Evolutionary conservation across 169 alveolate species (phyloP).

Genomic region (Eimeria sp.): DNA sequence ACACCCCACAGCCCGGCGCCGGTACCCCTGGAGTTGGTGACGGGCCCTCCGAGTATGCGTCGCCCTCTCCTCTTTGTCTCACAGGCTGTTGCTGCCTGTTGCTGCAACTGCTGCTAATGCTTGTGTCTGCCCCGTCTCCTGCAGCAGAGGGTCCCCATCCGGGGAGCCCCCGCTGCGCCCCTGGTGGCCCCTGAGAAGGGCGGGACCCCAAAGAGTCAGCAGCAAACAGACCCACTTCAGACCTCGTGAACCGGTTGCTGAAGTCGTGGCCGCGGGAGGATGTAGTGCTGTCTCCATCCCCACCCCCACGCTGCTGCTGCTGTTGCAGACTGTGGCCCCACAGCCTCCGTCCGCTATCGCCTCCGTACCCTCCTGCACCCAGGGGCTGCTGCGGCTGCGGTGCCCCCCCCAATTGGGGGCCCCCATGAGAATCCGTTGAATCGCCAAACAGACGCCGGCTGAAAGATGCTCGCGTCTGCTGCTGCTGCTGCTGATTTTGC

Average conservation of each 20-base stretch:
- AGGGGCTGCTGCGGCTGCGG: conserved; percentile 28
- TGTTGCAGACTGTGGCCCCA: conserved; percentile 20
- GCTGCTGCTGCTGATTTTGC: conserved; percentile 57
- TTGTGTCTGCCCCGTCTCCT: neutral
- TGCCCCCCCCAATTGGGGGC: neutral
- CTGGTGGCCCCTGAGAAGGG: neutral
- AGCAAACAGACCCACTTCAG: neutral
- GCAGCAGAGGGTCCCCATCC: neutral
- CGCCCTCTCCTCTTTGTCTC: conserved; percentile 22
- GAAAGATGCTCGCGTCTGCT: conserved; percentile 18
- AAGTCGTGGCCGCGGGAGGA: conserved; percentile 14
- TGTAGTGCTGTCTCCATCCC: conserved; percentile 34
- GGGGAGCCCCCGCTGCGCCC: conserved; percentile 17
- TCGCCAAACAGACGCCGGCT: conserved; percentile 42
- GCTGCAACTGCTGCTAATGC: neutral
- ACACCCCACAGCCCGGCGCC: conserved; percentile 58
- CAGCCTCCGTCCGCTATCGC: conserved; percentile 33
- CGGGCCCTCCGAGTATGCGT: conserved; percentile 1
- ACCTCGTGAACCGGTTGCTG: neutral
- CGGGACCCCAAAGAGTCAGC: neutral
- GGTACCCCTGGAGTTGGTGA: neutral
- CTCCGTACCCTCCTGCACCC: neutral
- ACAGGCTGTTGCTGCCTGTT: conserved; percentile 8
- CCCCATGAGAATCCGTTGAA: neutral
- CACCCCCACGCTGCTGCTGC: neutral